phyloP scores from a whole-genome alignment of 768 basidiomycete species.

The Mycena rebaudengoi region DNA sequence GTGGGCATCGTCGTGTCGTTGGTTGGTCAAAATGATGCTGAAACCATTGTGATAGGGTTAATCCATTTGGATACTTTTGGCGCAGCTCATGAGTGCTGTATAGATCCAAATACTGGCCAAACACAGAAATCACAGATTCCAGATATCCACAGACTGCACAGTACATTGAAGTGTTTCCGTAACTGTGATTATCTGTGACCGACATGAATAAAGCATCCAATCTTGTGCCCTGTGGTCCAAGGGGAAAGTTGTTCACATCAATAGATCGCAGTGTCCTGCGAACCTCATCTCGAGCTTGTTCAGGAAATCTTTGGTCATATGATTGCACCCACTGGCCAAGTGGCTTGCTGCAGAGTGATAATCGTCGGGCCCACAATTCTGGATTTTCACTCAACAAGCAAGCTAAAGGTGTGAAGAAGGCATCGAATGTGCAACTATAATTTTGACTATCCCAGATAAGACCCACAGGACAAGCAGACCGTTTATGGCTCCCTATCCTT shows the following conservation, averaged over 20 bases:
- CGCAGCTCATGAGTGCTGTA: background rate
- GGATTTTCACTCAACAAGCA: background rate
- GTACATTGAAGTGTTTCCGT: background rate
- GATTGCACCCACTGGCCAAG: background rate
- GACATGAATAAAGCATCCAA: background rate
- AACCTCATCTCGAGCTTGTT: background rate
- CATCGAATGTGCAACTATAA: background rate
- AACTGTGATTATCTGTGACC: background rate
- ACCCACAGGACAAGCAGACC: background rate
- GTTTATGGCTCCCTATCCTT: too few relatives aligned
- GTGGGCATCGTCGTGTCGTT: background rate
- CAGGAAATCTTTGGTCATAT: background rate
- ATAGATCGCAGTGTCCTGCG: background rate
- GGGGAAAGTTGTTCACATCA: background rate
- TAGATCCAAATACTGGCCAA: background rate
- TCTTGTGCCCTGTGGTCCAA: background rate
- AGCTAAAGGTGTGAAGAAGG: background rate
- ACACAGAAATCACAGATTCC: background rate
- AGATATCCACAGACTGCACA: background rate
- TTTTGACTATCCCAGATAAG: background rate
- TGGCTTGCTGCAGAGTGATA: background rate
- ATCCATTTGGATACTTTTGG: background rate
- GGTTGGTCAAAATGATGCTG: background rate
- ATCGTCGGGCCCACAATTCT: background rate
- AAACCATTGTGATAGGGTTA: background rate